Evolutionary conservation across 768 basidiomycete genomes (phyloP).

Genomic region (Crepidotus variabilis): DNA sequence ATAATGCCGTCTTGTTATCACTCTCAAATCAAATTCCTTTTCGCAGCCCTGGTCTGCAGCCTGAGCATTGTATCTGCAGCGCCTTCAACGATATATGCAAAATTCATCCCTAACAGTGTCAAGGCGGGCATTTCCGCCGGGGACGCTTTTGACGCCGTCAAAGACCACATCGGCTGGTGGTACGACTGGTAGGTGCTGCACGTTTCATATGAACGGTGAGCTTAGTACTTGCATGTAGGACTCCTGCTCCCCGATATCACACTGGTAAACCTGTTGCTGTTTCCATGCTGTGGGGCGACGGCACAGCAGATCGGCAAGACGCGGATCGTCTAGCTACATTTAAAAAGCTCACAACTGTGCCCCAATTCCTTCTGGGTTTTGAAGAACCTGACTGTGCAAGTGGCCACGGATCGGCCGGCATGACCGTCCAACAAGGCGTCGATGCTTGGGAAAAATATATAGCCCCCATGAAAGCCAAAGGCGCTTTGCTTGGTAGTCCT

Average conservation of each 20-base stretch:
- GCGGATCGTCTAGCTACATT: constrained; percentile 33
- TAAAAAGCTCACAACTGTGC: constrained; percentile 27
- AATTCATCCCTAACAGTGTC: constrained; percentile 36
- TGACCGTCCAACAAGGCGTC: constrained; percentile 38
- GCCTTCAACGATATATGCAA: background rate
- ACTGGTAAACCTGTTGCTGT: constrained; percentile 36
- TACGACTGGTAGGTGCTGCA: constrained; percentile 37
- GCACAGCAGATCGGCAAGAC: constrained; percentile 34
- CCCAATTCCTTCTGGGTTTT: constrained; percentile 39
- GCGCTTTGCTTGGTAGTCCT: constrained; percentile 39
- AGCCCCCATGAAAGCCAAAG: constrained; percentile 35
- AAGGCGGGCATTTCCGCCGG: constrained; percentile 47
- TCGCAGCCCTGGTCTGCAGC: background rate
- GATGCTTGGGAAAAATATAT: constrained; percentile 37
- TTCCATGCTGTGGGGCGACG: constrained; percentile 47
- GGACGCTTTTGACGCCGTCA: constrained; percentile 34
- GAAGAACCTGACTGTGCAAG: constrained; percentile 45
- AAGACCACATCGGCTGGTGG: constrained; percentile 46
- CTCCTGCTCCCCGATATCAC: constrained; percentile 34
- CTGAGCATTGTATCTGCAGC: background rate
- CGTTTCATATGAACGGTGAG: background rate
- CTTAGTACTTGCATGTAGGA: constrained; percentile 19
- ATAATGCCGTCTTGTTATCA: too few relatives aligned
- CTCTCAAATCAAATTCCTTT: background rate
- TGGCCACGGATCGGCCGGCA: constrained; percentile 41